Base-by-base conservation (phyloP, 169 alveolate genomes). In the Plasmodium adleri region DNA sequence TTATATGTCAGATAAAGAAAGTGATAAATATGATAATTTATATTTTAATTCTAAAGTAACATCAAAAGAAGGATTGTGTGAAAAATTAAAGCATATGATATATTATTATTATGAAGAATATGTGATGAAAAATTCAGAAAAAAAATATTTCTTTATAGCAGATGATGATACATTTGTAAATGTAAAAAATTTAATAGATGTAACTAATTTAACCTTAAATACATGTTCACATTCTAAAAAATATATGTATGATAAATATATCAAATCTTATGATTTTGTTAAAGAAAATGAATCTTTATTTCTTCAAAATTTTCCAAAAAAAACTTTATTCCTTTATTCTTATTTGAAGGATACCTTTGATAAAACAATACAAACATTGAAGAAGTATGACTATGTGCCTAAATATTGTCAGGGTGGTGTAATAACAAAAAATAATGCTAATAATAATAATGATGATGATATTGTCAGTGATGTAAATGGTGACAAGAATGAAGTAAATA, bases 131-230 rank as follows among this genome's bases (percentile, higher is more conserved):
- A 62, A 83, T 24, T 63, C 86, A 0, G n/a, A 15, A 8, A 67
- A 45, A 72, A 43, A 60, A 22, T 86, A 22, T 71, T 86, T 86
- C 20, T 86, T 86, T 63, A 71, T 86, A 45, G 56, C 72, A 0
- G 62, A 64, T 64, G 88, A 86, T 43, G 54, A 86, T 59, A 86
- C 92, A 1, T 86, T 59, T 60, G 88, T 86, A 0, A 86, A 86
- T 72, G 71, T 49, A 7, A 86, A 86, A 49, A 86, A 72, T 60
- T 60, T 86, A 71, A 45, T 86, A n/a, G 92, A 86, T 72, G 92
- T 86, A 50, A 71, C 72, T 6, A 86, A 86, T 52, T 39, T 86
- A 59, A 56, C 92, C 2, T 52, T 58, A 24, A 86, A 86, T 64
- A 54, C 24, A 28, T 86, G 92, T 74, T n/a, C 47, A 7, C 92